Evolutionary conservation across 148 eudicot genomes (phyloP).

Genomic region (Simmondsia chinensis): DNA sequence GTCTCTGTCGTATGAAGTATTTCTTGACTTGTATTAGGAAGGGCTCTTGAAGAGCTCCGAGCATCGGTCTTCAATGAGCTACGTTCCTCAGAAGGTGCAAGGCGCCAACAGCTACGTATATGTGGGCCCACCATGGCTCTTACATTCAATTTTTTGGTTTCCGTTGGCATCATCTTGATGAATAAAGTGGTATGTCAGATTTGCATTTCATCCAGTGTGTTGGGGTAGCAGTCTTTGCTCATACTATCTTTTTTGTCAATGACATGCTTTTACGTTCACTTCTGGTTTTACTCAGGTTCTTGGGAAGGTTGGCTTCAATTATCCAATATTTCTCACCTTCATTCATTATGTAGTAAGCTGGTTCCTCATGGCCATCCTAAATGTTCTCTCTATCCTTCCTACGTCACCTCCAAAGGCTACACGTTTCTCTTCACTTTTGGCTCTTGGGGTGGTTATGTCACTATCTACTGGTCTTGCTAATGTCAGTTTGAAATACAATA

Average conservation of each 20-base stretch:
- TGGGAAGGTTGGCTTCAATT: constrained; percentile 74
- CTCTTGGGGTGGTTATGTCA: constrained; percentile 89
- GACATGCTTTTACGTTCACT: no score
- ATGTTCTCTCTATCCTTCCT: constrained; percentile 62
- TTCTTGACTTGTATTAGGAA: constrained; percentile 33
- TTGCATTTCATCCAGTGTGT: background rate
- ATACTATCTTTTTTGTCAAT: background rate
- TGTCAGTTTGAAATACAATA: constrained; percentile 90
- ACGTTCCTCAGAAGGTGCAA: constrained; percentile 48
- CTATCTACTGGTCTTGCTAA: constrained; percentile 93
- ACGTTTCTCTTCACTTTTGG: constrained; percentile 57
- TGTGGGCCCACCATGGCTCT: constrained; percentile 80
- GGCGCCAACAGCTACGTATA: constrained; percentile 62
- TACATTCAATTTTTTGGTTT: constrained; percentile 82
- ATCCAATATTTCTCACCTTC: constrained; percentile 81
- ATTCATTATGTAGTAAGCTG: constrained; percentile 83
- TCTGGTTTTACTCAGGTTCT: constrained; percentile 44
- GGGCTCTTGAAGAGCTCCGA: constrained; percentile 77
- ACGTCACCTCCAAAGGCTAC: constrained; percentile 59
- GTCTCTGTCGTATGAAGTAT: no score
- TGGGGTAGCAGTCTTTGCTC: background rate
- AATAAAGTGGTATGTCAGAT: constrained; percentile 72
- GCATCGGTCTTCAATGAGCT: constrained; percentile 60
- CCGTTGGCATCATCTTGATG: constrained; percentile 83
- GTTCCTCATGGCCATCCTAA: constrained; percentile 77